phyloP scores from a whole-genome alignment of 805 yeast genomes.

The Candida incommunis region DNA sequence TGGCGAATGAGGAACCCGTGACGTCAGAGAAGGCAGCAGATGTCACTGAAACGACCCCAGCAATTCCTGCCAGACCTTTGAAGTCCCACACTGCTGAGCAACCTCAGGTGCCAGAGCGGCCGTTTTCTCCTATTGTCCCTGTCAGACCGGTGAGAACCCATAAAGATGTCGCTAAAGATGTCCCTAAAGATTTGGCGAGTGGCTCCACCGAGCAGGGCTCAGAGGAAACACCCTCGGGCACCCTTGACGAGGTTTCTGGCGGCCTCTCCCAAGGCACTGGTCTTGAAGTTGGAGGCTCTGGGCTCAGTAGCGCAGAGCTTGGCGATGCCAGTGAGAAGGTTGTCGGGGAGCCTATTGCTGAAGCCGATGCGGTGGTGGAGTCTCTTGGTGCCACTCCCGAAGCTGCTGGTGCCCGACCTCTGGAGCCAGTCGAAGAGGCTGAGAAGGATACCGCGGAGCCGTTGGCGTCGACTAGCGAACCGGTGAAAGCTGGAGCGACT shows the following conservation, averaged over 20 bases:
- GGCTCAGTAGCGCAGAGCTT: not conserved
- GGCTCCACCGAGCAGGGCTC: too few species aligned
- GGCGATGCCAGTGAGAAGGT: not conserved
- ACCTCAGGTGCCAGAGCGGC: not conserved
- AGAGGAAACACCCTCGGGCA: too few species aligned
- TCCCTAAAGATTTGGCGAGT: not conserved
- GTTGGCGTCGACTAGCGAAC: not conserved
- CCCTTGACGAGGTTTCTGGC: too few species aligned
- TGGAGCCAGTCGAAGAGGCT: slow-evolving; percentile 2
- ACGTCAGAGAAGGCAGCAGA: too few species aligned
- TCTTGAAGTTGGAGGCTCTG: not conserved
- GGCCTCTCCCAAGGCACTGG: too few species aligned
- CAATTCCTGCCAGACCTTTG: not conserved
- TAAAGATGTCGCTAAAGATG: not conserved
- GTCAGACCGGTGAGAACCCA: slow-evolving; percentile 4
- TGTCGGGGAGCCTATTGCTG: not conserved
- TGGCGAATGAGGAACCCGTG: too few species aligned
- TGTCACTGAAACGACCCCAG: not conserved
- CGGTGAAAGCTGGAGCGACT: not conserved
- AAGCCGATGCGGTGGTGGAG: not conserved
- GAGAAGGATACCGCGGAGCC: not conserved
- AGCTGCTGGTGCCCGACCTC: not conserved
- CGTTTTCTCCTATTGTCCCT: slow-evolving; percentile 3
- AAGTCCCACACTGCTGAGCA: too few species aligned
- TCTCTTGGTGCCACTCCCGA: not conserved